phyloP scores from a whole-genome alignment of 1,139 yeast species.

The Diutina pseudorugosa region DNA sequence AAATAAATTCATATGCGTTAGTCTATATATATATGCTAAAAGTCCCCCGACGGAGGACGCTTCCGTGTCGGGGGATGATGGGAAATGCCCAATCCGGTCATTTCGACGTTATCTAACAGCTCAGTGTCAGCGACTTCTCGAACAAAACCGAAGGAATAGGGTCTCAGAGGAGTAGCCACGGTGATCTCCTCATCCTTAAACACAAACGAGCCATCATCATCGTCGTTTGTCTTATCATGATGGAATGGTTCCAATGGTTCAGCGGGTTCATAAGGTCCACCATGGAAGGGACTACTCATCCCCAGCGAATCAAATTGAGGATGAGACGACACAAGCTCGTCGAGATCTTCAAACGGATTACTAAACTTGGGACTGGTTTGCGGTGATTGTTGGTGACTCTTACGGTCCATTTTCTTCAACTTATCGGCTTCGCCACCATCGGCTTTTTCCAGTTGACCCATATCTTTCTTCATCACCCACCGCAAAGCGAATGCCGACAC shows the following conservation, averaged over 20 bases:
- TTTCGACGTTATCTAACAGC: not conserved
- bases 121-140: not conserved
- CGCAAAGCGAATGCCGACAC: constrained; percentile 47
- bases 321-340: not conserved
- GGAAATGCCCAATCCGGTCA: not conserved
- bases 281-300: not conserved
- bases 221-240: not conserved
- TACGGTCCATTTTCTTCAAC: not conserved
- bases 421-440: not conserved
- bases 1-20: not conserved
- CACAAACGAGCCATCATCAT: not conserved
- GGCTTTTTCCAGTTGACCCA: not conserved
- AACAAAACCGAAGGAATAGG: not conserved
- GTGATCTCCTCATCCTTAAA: not conserved
- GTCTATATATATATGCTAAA: not conserved
- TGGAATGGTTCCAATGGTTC: not conserved
- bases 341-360: not conserved
- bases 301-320: not conserved
- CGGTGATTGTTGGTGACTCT: not conserved
- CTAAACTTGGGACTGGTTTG: not conserved
- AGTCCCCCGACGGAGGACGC: not conserved
- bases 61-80: not conserved
- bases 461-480: constrained; percentile 18
- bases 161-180: not conserved
- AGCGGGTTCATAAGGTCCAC: not conserved